Conservation (phyloP, 441 rosid species). For the Gossypium schwendimanii region DNA sequence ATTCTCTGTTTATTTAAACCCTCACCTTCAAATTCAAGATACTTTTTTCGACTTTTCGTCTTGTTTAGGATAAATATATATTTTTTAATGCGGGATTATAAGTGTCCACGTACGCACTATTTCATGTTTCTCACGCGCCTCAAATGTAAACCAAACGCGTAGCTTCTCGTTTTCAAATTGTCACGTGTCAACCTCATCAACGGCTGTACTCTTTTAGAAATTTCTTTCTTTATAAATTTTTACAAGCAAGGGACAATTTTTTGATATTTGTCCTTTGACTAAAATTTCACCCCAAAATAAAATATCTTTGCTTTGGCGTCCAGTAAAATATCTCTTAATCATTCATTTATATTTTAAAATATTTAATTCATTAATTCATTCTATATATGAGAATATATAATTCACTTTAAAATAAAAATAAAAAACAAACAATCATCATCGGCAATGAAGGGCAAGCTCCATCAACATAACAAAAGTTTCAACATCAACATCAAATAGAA, state of each 20-base stretch:
- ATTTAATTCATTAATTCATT: too few species aligned
- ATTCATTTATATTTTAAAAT: too few species aligned
- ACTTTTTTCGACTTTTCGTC: constrained; percentile 1
- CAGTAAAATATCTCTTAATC: too few species aligned
- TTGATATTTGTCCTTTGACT: neutral
- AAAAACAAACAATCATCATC: too few species aligned
- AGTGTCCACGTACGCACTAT: constrained; percentile 29
- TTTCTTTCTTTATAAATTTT: too few species aligned
- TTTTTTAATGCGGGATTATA: constrained; percentile 9
- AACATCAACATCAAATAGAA: too few species aligned
- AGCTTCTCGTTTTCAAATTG: neutral
- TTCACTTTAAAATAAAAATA: too few species aligned
- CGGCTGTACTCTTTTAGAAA: neutral
- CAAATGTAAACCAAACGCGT: neutral
- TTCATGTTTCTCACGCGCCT: neutral
- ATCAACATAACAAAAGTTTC: too few species aligned
- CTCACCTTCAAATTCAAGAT: neutral
- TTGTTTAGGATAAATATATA: neutral
- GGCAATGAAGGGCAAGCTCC: too few species aligned
- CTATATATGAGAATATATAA: too few species aligned
- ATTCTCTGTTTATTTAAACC: neutral
- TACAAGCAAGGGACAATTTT: neutral
- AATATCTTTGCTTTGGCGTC: too few species aligned
- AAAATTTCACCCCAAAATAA: too few species aligned
- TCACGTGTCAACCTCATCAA: constrained; percentile 12